phyloP scores from a whole-genome alignment of 1,139 yeast genomes.

The Kurtzmaniella quercitrusa region DNA sequence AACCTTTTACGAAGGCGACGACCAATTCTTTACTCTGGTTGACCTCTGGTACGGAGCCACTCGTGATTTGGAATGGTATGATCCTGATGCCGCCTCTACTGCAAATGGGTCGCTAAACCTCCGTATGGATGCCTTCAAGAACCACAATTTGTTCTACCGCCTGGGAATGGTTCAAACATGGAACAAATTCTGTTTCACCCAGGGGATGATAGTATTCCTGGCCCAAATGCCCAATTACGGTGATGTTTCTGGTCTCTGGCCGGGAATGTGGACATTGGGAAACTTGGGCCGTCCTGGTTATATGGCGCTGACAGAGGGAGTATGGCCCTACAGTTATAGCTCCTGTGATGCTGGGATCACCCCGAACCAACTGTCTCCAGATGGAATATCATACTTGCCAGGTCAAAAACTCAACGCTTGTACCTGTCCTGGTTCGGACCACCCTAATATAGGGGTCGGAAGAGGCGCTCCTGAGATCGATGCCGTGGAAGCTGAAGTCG shows the following conservation, averaged over 20 bases:
- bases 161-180: conserved; percentile 85
- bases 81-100: conserved; percentile 76
- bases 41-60: conserved; percentile 80
- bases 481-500: conserved; percentile 71
- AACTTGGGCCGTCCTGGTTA: conserved; percentile 83
- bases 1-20: conserved; percentile 79
- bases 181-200: conserved; percentile 79
- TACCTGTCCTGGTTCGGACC: conserved; percentile 72
- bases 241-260: conserved; percentile 74
- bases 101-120: conserved; percentile 59
- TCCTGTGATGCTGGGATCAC: conserved; percentile 86
- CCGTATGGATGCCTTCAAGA: conserved; percentile 69
- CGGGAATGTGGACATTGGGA: conserved; percentile 88
- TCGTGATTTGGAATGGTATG: conserved; percentile 81
- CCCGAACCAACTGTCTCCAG: conserved; percentile 79
- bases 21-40: conserved; percentile 76
- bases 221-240: conserved; percentile 73
- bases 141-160: conserved; percentile 69
- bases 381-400: conserved; percentile 73
- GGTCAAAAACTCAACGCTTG: conserved; percentile 72
- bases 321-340: conserved; percentile 86
- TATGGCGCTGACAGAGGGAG: conserved; percentile 74
- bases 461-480: conserved; percentile 92
- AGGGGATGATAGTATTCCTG: conserved; percentile 67
- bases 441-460: conserved; percentile 75